phyloP scores from a whole-genome alignment of 257 asterid species.

The Orobanche coerulescens region DNA sequence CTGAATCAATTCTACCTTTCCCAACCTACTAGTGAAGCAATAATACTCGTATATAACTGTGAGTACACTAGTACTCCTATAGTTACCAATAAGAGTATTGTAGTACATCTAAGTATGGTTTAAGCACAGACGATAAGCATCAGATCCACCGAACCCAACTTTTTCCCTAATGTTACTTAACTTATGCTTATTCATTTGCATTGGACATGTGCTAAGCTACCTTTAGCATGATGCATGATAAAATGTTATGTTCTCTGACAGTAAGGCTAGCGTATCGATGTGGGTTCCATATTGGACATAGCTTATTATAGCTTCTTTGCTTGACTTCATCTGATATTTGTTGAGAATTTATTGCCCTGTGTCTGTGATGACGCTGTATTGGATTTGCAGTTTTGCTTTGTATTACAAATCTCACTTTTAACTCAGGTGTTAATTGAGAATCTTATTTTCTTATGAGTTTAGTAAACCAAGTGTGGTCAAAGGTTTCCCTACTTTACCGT shows the following conservation, averaged over 20 bases:
- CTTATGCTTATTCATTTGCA: not conserved
- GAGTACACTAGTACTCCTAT: no score
- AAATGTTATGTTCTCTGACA: not conserved
- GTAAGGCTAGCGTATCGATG: not conserved
- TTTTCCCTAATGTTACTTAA: no score
- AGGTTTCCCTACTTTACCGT: not conserved
- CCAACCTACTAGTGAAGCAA: not conserved
- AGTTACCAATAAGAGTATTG: no score
- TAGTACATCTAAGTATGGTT: no score
- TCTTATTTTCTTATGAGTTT: conserved; percentile 2
- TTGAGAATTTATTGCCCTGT: not conserved
- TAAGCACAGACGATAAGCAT: no score
- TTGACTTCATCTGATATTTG: not conserved
- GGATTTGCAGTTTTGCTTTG: no score
- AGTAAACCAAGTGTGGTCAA: not conserved
- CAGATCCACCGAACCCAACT: no score
- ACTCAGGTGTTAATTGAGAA: conserved; percentile 1
- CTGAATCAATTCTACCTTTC: conserved; percentile 3
- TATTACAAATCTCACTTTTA: not conserved
- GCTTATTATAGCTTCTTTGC: not conserved
- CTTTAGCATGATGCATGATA: not conserved
- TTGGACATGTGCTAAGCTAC: not conserved
- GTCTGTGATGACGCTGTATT: no score
- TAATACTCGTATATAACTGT: no score
- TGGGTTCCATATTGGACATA: not conserved